Evolutionary conservation across 257 asterid species (phyloP).

Genomic region (Scutellaria galericulata): DNA sequence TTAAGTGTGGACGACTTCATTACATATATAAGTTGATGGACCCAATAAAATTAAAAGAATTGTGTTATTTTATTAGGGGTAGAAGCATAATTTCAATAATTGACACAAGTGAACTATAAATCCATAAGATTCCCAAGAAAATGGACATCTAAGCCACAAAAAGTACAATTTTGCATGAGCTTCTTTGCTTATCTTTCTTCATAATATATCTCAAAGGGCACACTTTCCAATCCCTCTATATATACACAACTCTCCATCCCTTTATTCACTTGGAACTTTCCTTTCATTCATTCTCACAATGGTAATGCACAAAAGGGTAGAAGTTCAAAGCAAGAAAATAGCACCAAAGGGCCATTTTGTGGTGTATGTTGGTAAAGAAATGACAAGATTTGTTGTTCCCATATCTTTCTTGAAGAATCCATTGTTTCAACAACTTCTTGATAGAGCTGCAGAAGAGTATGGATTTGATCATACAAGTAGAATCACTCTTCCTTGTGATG

Average conservation of each 20-base stretch:
- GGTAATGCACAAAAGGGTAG: slow-evolving; percentile 46
- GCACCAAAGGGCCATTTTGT: slow-evolving; percentile 80
- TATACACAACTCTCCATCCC: slow-evolving; percentile 29
- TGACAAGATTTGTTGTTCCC: slow-evolving; percentile 69
- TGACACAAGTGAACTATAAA: not conserved
- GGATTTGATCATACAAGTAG: slow-evolving; percentile 51
- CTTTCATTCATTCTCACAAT: slow-evolving; percentile 10
- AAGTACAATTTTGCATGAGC: slow-evolving; percentile 27
- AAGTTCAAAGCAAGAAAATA: slow-evolving; percentile 34
- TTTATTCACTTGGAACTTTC: slow-evolving; percentile 23
- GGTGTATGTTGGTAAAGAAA: slow-evolving; percentile 68
- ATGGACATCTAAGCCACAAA: not conserved
- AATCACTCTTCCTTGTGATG: slow-evolving; percentile 67
- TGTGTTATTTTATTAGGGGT: not conserved
- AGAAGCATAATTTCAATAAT: not conserved
- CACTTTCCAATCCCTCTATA: slow-evolving; percentile 47
- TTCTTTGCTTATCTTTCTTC: not conserved
- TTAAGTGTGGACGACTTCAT: not conserved
- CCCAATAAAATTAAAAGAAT: not conserved
- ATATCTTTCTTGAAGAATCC: slow-evolving; percentile 55
- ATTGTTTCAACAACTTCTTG: slow-evolving; percentile 58
- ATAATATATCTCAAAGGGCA: slow-evolving; percentile 34
- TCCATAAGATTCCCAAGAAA: not conserved
- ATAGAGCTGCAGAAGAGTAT: slow-evolving; percentile 70
- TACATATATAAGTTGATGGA: not conserved